Percentiles rank a stretch among this genome's conserved stretches.
Conservation (phyloP, 441 rosid species). For the Sinapis alba region DNA sequence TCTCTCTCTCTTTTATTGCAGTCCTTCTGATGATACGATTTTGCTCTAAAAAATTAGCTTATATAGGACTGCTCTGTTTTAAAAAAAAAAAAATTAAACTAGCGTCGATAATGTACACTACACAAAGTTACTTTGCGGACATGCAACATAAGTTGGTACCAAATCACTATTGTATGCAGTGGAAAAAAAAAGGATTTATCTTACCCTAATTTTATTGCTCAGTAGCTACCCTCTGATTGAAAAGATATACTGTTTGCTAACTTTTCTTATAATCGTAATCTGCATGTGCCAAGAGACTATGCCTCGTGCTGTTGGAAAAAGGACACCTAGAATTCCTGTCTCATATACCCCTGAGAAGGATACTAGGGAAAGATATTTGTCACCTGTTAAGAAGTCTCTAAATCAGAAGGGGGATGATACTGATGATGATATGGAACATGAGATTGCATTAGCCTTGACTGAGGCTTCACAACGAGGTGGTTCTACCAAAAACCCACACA, state of each 20-base stretch:
- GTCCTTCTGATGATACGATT: constrained; percentile 22
- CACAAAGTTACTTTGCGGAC: background rate
- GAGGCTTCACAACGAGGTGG: constrained; percentile 63
- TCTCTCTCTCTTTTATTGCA: background rate
- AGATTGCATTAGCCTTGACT: constrained; percentile 55
- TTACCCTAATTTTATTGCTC: background rate
- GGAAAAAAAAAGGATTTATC: background rate
- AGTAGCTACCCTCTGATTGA: constrained; percentile 1
- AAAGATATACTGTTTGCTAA: constrained; percentile 24
- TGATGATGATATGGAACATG: constrained; percentile 63
- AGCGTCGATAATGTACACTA: background rate
- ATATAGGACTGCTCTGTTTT: background rate
- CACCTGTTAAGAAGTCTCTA: constrained; percentile 62
- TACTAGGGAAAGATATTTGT: constrained; percentile 53
- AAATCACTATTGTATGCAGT: constrained; percentile 8
- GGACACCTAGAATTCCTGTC: constrained; percentile 65
- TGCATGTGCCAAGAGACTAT: constrained; percentile 46
- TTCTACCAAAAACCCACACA: constrained; percentile 50
- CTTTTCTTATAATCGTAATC: constrained; percentile 15
- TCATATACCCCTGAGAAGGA: constrained; percentile 55
- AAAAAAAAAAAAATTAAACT: background rate
- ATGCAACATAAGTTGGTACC: constrained; percentile 3
- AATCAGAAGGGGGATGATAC: constrained; percentile 51
- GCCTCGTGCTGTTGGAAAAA: constrained; percentile 66
- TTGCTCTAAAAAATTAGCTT: constrained; percentile 16